These are phyloP conservation scores for Skeletonema menzelii DNA, from an alignment of 108 stramenopile species.

Conservation along the genomic window DNA sequence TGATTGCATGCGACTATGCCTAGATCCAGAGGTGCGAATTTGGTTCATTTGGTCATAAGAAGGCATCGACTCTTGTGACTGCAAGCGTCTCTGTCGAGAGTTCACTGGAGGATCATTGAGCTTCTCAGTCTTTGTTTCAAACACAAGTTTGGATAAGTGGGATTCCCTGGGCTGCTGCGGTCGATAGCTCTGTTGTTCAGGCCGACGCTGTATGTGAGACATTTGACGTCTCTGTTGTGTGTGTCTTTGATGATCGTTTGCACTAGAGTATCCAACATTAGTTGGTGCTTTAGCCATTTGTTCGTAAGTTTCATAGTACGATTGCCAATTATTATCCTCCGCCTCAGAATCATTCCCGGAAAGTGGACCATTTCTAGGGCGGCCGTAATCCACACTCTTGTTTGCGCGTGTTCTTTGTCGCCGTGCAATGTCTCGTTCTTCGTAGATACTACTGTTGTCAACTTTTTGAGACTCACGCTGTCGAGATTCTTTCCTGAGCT, in stretches of 20 bases:
- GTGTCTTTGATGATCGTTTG: neutral
- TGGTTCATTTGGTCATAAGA: neutral
- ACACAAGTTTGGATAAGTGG: neutral
- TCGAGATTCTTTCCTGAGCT: neutral
- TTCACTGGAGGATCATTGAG: neutral
- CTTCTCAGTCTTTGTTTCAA: conserved; percentile 2
- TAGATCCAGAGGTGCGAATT: neutral
- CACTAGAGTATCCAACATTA: neutral
- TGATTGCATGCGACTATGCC: neutral
- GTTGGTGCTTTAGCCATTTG: neutral
- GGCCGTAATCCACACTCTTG: neutral
- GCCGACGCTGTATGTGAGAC: neutral
- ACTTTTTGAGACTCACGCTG: neutral
- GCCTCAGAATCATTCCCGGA: neutral
- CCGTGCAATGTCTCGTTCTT: neutral
- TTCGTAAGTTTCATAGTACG: neutral
- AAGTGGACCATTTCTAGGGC: neutral
- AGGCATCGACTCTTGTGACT: neutral
- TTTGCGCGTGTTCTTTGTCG: neutral
- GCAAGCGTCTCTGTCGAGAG: neutral
- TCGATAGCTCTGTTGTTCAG: neutral
- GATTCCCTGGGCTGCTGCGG: neutral
- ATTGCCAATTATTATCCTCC: neutral
- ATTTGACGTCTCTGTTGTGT: neutral
- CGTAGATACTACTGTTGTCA: neutral